Evolutionary conservation across 2,329 filamentous ascomycete species (phyloP).

Genomic region (Lomentospora prolificans): DNA sequence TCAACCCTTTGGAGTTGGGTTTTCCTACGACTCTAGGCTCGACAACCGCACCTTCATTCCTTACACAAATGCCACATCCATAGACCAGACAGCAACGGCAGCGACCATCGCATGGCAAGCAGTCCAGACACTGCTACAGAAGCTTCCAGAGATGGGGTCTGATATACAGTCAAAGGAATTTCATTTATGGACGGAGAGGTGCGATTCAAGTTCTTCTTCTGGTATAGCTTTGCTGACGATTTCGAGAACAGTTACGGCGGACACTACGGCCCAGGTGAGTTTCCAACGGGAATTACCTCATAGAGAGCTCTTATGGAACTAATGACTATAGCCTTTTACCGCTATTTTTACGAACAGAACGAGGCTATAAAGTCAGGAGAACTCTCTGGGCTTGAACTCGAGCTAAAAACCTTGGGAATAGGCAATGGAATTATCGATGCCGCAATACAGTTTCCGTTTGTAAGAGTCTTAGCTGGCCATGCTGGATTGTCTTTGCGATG

Average conservation of each 20-base stretch:
- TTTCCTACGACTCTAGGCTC: not conserved
- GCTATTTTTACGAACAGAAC: constrained; percentile 31
- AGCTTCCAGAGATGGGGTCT: not conserved
- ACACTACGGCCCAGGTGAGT: constrained; percentile 7
- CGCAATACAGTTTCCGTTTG: constrained; percentile 2
- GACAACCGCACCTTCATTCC: not conserved
- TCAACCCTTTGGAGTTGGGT: constrained; percentile 7
- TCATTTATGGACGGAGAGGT: constrained; percentile 8
- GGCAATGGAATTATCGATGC: constrained; percentile 5
- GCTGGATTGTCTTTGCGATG: no score
- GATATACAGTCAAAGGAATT: not conserved
- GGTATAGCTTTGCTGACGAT: not conserved
- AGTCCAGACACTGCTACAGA: not conserved
- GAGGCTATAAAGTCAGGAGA: constrained; percentile 49
- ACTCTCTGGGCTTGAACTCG: constrained; percentile 41
- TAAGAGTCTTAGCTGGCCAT: not conserved
- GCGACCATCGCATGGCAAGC: constrained; percentile 2
- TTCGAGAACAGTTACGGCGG: constrained; percentile 2
- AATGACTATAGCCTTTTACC: not conserved
- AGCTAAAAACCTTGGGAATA: constrained; percentile 24
- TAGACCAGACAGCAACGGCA: not conserved
- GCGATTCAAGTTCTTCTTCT: not conserved
- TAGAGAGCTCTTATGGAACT: not conserved
- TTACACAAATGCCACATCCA: not conserved
- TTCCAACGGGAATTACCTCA: not conserved